A percentile compares a stretch with the other conserved stretches of the same genome.
Evolutionary conservation across 495 filamentous ascomycete genomes (phyloP).

Genomic region (Trichocladium uniseriatum): DNA sequence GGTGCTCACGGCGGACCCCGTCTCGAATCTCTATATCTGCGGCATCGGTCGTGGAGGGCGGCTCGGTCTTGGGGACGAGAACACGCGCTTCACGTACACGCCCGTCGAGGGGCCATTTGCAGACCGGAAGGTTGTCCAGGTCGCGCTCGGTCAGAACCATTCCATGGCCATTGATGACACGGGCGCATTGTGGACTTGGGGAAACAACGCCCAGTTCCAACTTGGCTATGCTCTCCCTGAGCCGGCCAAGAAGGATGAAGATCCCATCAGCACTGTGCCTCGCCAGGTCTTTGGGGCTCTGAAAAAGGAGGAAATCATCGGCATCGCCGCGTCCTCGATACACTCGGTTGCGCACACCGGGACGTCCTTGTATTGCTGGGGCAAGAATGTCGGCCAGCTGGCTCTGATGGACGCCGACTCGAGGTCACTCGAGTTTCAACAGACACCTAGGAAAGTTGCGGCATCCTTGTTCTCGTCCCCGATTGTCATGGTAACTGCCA

Average conservation of each 20-base stretch:
- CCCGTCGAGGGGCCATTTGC: constrained; percentile 64
- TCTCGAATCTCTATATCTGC: constrained; percentile 86
- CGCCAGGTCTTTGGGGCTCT: constrained; percentile 85
- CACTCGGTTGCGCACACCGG: constrained; percentile 84
- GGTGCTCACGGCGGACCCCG: constrained; percentile 78
- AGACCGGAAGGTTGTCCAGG: constrained; percentile 57
- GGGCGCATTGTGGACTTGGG: constrained; percentile 88
- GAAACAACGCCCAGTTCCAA: constrained; percentile 77
- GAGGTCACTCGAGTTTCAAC: constrained; percentile 73
- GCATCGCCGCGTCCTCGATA: constrained; percentile 80
- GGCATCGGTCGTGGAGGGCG: constrained; percentile 87
- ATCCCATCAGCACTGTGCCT: constrained; percentile 68
- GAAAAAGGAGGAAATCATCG: constrained; percentile 74
- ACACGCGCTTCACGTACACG: constrained; percentile 73
- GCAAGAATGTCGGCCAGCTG: constrained; percentile 91
- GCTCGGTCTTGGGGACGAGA: constrained; percentile 82
- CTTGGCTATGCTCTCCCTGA: constrained; percentile 65
- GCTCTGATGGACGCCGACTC: constrained; percentile 93
- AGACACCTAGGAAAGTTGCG: constrained; percentile 74
- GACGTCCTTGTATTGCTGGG: constrained; percentile 81
- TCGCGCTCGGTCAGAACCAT: constrained; percentile 86
- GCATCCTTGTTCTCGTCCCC: constrained; percentile 71
- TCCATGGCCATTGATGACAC: constrained; percentile 70
- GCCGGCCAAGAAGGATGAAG: constrained; percentile 55
- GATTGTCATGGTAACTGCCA: constrained; percentile 75